Conservation (phyloP, 805 yeast species). For the Pichia exigua region DNA sequence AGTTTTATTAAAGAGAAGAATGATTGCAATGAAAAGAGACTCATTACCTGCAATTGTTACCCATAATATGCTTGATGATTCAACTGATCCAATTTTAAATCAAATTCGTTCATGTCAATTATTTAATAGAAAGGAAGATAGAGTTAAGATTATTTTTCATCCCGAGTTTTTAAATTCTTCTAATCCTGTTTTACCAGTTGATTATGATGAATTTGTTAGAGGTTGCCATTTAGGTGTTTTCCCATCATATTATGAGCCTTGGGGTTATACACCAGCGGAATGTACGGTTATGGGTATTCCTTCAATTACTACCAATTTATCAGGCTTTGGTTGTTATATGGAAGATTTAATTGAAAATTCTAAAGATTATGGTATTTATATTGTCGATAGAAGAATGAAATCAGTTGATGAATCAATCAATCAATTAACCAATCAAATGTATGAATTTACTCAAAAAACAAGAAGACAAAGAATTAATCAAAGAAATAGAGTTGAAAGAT, state of each 20-base stretch:
- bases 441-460: conserved; percentile 77
- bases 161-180: conserved; percentile 94
- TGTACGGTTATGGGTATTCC: conserved; percentile 99
- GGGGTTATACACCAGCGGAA: conserved; percentile 99
- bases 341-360: conserved; percentile 94
- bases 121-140: conserved; percentile 81
- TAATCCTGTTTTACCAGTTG: conserved; percentile 87
- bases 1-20: conserved; percentile 83
- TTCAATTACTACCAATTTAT: conserved; percentile 87
- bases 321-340: conserved; percentile 98
- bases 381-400: conserved; percentile 89
- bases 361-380: conserved; percentile 92
- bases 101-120: conserved; percentile 88
- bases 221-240: conserved; percentile 98
- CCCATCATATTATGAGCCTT: conserved; percentile 97
- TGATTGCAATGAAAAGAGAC: conserved; percentile 84
- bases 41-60: conserved; percentile 93
- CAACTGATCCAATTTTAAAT: conserved; percentile 81
- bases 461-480: conserved; percentile 97
- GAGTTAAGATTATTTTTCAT: conserved; percentile 94
- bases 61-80: conserved; percentile 92
- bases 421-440: conserved; percentile 85
- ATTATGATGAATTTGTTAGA: conserved; percentile 94
- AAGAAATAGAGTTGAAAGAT: conserved; percentile 92
- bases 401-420: conserved; percentile 89